A percentile compares a stretch with the other conserved stretches of the same genome.
These are phyloP conservation scores for Phytophthora fragariae DNA, from an alignment of 352 stramenopile genomes.

Conservation along the genomic window DNA sequence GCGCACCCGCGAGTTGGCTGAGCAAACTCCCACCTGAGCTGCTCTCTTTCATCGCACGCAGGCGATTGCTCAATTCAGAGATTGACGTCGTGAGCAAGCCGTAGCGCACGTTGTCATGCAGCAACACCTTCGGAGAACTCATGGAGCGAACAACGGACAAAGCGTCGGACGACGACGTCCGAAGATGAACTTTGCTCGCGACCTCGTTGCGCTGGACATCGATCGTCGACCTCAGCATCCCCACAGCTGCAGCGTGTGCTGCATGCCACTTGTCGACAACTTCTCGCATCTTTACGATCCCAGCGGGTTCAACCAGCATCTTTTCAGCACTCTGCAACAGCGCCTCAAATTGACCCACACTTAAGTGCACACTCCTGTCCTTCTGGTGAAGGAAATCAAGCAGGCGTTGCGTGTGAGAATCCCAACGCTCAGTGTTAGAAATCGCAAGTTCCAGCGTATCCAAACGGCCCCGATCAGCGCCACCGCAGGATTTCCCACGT, in stretches of 20 bases:
- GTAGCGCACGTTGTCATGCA: slow-evolving; percentile 35
- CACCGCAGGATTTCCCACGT: slow-evolving; percentile 44
- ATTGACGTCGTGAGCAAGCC: slow-evolving; percentile 25
- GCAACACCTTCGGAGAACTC: slow-evolving; percentile 31
- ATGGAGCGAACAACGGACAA: slow-evolving; percentile 24
- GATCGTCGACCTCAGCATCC: slow-evolving; percentile 34
- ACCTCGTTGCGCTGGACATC: slow-evolving; percentile 38
- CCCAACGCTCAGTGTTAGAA: slow-evolving; percentile 33
- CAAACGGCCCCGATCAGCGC: slow-evolving; percentile 34
- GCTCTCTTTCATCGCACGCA: slow-evolving; percentile 32
- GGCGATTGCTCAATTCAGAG: slow-evolving; percentile 4
- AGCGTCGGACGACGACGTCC: slow-evolving; percentile 9
- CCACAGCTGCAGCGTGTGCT: slow-evolving; percentile 16
- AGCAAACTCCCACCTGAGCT: slow-evolving; percentile 20
- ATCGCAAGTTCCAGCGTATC: slow-evolving; percentile 45
- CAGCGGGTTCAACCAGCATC: slow-evolving; percentile 33
- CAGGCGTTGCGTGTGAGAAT: slow-evolving; percentile 31
- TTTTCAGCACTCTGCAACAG: slow-evolving; percentile 38
- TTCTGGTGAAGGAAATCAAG: slow-evolving; percentile 20
- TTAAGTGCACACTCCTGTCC: background rate
- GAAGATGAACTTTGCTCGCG: background rate
- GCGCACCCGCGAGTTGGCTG: slow-evolving; percentile 23
- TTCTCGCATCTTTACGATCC: slow-evolving; percentile 33
- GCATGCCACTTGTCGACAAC: slow-evolving; percentile 43
- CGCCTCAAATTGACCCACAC: slow-evolving; percentile 23